Percentiles rank a stretch among this genome's conserved stretches.
Conservation (phyloP, 163 green algal genomes). For the Smithsoniella earleae region DNA sequence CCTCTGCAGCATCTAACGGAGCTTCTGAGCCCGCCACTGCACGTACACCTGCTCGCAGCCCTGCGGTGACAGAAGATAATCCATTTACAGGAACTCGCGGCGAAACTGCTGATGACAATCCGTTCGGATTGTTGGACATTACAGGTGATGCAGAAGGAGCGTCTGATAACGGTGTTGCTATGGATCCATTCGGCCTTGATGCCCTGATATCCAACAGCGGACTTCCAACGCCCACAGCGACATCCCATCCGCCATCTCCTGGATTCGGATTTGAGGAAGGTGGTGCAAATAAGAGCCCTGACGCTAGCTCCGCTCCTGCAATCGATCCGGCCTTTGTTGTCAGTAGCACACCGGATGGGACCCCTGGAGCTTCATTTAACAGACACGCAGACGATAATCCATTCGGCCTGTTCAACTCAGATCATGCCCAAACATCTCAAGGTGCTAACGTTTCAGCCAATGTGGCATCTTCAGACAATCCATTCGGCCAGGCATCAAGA, state of each 20-base stretch:
- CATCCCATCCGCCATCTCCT: not conserved
- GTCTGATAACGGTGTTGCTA: not conserved
- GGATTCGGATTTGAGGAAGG: too few species aligned
- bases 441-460: not conserved
- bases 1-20: not conserved
- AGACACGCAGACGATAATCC: not conserved
- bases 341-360: too few species aligned
- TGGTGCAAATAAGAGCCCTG: not conserved
- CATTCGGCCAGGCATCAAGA: conserved; percentile 1
- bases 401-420: too few species aligned
- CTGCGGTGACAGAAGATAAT: not conserved
- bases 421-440: too few species aligned
- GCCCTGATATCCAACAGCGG: too few species aligned
- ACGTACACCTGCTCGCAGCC: not conserved
- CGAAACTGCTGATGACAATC: not conserved
- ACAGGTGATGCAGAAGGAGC: not conserved
- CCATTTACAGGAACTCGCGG: not conserved
- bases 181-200: conserved; percentile 28
- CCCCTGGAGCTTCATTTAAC: not conserved
- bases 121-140: conserved; percentile 2
- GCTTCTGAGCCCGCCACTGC: not conserved
- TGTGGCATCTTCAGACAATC: not conserved
- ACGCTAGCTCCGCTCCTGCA: not conserved
- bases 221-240: too few species aligned
- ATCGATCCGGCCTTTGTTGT: conserved; percentile 4